phyloP scores from a whole-genome alignment of 2,329 filamentous ascomycete species.

The Cladosporium sp. region DNA sequence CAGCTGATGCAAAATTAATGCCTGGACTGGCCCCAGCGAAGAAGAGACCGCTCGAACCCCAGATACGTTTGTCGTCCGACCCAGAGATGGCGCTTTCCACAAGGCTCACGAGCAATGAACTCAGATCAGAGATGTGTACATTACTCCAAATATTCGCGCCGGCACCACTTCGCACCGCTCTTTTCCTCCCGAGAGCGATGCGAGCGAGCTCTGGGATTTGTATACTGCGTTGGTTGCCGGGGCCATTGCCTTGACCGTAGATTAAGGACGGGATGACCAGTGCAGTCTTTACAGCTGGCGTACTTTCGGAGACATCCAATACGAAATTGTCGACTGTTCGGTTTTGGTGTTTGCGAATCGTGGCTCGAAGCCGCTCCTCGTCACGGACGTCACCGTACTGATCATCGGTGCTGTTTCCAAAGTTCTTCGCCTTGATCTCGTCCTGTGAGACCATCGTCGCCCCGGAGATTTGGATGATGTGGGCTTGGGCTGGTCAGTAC shows the following conservation, averaged over 20 bases:
- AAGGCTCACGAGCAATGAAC: neutral
- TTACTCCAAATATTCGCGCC: neutral
- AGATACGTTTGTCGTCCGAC: neutral
- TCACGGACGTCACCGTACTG: slow-evolving; percentile 63
- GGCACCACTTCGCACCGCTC: neutral
- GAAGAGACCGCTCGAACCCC: neutral
- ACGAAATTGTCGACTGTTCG: slow-evolving; percentile 70
- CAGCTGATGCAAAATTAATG: neutral
- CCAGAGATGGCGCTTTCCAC: neutral
- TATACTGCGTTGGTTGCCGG: neutral
- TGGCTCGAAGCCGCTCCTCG: slow-evolving; percentile 49
- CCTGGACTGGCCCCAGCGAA: neutral
- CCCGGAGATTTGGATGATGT: slow-evolving; percentile 54
- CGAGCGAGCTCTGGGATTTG: neutral
- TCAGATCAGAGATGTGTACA: neutral
- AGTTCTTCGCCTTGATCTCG: slow-evolving; percentile 49
- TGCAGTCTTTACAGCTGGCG: slow-evolving; percentile 49
- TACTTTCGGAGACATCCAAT: slow-evolving; percentile 50
- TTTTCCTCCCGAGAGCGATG: neutral
- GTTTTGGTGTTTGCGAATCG: slow-evolving; percentile 52
- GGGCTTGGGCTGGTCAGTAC: neutral
- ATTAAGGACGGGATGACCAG: neutral
- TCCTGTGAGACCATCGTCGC: slow-evolving; percentile 58
- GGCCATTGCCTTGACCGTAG: neutral
- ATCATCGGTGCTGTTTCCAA: slow-evolving; percentile 51